phyloP scores from a whole-genome alignment of 768 basidiomycete species.

The Tylopilus subfusipes region DNA sequence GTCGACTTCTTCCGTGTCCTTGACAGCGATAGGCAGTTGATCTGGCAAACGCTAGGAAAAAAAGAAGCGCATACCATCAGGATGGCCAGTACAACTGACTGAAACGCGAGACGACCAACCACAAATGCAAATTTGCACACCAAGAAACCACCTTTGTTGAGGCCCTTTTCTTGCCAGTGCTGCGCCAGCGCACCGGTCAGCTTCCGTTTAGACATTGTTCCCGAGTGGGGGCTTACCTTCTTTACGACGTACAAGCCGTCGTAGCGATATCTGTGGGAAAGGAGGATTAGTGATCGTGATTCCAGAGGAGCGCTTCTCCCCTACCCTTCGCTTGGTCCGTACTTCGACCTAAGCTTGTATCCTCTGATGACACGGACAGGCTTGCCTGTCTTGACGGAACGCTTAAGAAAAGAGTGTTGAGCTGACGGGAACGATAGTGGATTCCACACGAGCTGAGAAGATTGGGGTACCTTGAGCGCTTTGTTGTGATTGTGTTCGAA shows the following conservation, averaged over 20 bases:
- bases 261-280: slow-evolving; percentile 67
- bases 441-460: background rate
- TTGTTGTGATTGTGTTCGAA: slow-evolving; percentile 74
- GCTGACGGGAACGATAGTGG: background rate
- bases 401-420: slow-evolving; percentile 36
- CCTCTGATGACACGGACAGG: slow-evolving; percentile 88
- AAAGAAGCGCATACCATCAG: background rate
- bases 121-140: slow-evolving; percentile 88
- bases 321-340: slow-evolving; percentile 80
- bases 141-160: slow-evolving; percentile 62
- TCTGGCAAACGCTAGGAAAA: slow-evolving; percentile 23
- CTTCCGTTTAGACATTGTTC: background rate
- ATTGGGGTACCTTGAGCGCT: slow-evolving; percentile 51
- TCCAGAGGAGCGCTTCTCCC: slow-evolving; percentile 7
- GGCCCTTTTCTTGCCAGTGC: slow-evolving; percentile 74
- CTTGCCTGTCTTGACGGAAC: slow-evolving; percentile 73
- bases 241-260: slow-evolving; percentile 84
- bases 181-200: slow-evolving; percentile 21
- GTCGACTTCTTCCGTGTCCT: slow-evolving; percentile 3
- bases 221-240: slow-evolving; percentile 41
- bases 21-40: slow-evolving; percentile 26
- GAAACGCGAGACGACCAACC: slow-evolving; percentile 37
- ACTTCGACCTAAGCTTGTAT: slow-evolving; percentile 58
- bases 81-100: background rate
- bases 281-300: too few relatives aligned